phyloP scores from a whole-genome alignment of 2,329 filamentous ascomycete genomes.

The Coniochaeta pulveracea region DNA sequence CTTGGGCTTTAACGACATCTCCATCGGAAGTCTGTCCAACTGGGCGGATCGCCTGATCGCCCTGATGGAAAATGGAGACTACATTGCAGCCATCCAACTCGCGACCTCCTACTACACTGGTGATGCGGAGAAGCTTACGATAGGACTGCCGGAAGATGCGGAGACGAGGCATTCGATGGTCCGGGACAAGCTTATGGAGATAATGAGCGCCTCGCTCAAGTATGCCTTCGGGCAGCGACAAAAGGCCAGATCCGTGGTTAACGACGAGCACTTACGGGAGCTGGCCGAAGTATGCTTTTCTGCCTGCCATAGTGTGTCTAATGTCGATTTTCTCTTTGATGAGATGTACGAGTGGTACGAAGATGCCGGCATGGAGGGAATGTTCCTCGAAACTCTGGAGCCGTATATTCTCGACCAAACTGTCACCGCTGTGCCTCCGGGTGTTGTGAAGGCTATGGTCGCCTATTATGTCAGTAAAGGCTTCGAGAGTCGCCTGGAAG shows the following conservation, averaged over 20 bases:
- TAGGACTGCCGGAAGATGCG: slow-evolving; percentile 83
- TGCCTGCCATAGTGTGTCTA: slow-evolving; percentile 67
- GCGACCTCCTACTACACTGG: slow-evolving; percentile 90
- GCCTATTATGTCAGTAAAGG: slow-evolving; percentile 68
- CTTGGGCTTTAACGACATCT: slow-evolving; percentile 86
- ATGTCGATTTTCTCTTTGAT: slow-evolving; percentile 79
- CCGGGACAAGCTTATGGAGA: slow-evolving; percentile 78
- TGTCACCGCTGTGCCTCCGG: slow-evolving; percentile 66
- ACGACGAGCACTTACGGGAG: slow-evolving; percentile 56
- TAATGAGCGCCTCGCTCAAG: slow-evolving; percentile 83
- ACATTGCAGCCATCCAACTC: slow-evolving; percentile 79
- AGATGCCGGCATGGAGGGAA: slow-evolving; percentile 56
- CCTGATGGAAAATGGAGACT: slow-evolving; percentile 94
- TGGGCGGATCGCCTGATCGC: slow-evolving; percentile 93
- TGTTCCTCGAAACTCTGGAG: slow-evolving; percentile 84
- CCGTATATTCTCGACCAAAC: slow-evolving; percentile 73
- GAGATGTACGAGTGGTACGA: slow-evolving; percentile 87
- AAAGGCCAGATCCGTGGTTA: slow-evolving; percentile 29
- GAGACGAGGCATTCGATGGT: slow-evolving; percentile 68
- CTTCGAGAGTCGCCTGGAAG: slow-evolving; percentile 70
- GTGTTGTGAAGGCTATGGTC: slow-evolving; percentile 77
- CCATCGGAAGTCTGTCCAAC: slow-evolving; percentile 85
- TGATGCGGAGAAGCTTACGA: slow-evolving; percentile 84
- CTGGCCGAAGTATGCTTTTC: slow-evolving; percentile 75
- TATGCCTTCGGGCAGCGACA: slow-evolving; percentile 69